Conservation (phyloP, 129 eudicot genomes). For the Ambrosia trifida region DNA sequence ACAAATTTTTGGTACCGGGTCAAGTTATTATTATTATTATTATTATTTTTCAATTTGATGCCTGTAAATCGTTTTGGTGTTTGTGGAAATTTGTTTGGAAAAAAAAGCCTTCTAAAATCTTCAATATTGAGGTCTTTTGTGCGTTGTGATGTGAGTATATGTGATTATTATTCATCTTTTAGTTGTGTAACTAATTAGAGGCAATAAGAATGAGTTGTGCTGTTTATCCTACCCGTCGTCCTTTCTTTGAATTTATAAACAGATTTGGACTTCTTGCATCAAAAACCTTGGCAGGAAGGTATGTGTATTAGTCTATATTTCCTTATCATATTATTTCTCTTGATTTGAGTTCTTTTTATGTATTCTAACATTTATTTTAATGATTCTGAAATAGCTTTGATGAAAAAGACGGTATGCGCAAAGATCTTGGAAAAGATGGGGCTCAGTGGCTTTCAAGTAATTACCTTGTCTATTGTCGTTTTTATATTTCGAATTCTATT, state of each 20-base stretch:
- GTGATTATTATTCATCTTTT: background rate
- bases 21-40: too few relatives aligned
- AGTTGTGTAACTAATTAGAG: slow-evolving; percentile 49
- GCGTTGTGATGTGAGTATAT: slow-evolving; percentile 95
- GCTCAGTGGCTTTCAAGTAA: slow-evolving; percentile 92
- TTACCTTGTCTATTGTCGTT: slow-evolving; percentile 7
- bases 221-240: slow-evolving; percentile 97
- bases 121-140: too few relatives aligned
- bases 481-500: slow-evolving; percentile 9
- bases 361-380: background rate
- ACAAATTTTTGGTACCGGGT: too few relatives aligned
- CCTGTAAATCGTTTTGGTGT: too few relatives aligned
- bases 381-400: slow-evolving; percentile 50
- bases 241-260: slow-evolving; percentile 92
- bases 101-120: too few relatives aligned
- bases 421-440: slow-evolving; percentile 90
- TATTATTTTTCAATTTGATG: too few relatives aligned
- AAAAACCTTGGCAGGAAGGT: slow-evolving; percentile 75
- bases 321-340: too few relatives aligned
- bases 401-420: slow-evolving; percentile 74
- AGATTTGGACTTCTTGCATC: slow-evolving; percentile 97
- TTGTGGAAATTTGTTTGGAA: too few relatives aligned
- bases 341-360: background rate
- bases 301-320: too few relatives aligned
- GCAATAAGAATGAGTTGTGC: slow-evolving; percentile 99